Conservation (phyloP, 768 basidiomycete species). For the Strobilomyces confusus region DNA sequence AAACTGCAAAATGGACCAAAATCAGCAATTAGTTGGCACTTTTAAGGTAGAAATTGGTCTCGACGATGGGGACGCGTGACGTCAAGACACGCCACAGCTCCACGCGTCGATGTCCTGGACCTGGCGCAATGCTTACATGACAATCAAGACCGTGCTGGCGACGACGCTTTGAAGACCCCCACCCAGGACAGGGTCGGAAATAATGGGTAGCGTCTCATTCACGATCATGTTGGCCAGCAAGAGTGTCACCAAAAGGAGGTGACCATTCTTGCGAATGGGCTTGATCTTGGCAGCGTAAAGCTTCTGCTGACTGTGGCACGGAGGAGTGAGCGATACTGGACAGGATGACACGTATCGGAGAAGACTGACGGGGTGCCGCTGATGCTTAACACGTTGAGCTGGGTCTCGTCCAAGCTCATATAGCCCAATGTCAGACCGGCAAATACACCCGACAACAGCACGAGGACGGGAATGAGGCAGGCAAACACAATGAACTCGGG, state of each 20-base stretch:
- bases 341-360: neutral
- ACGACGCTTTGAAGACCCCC: constrained; percentile 76
- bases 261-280: constrained; percentile 81
- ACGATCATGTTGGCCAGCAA: constrained; percentile 89
- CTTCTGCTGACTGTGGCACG: constrained; percentile 60
- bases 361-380: constrained; percentile 73
- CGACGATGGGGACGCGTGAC: neutral
- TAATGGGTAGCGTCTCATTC: constrained; percentile 84
- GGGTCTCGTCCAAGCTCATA: constrained; percentile 91
- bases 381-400: constrained; percentile 81
- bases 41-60: neutral
- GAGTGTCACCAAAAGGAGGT: constrained; percentile 77
- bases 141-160: constrained; percentile 79
- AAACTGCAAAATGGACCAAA: constrained; percentile 48
- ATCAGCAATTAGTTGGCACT: neutral
- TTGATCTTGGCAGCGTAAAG: constrained; percentile 80
- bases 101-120: neutral
- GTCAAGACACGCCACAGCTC: neutral
- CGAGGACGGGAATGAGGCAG: constrained; percentile 77
- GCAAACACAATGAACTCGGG: constrained; percentile 38
- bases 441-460: constrained; percentile 79
- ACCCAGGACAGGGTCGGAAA: constrained; percentile 74
- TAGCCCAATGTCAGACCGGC: constrained; percentile 90
- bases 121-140: constrained; percentile 64
- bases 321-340: neutral